Conservation (phyloP, 306 rosid genomes). For the Pyrus communis region DNA sequence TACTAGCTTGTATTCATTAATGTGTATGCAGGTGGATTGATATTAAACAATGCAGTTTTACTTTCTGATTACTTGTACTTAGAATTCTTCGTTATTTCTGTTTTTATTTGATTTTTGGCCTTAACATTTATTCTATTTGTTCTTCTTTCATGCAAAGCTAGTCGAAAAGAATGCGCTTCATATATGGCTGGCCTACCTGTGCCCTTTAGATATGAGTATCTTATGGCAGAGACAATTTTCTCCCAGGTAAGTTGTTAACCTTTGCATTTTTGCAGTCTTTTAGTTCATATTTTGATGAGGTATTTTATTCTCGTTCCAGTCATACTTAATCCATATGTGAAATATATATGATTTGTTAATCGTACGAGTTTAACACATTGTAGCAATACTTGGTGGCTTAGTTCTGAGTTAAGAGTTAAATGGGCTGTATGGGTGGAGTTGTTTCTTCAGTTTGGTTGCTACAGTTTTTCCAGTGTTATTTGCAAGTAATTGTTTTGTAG, state of each 20-base stretch:
- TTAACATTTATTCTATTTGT: constrained; percentile 31
- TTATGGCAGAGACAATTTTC: constrained; percentile 99
- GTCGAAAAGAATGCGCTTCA: constrained; percentile 99
- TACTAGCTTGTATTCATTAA: not conserved
- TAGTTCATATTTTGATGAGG: not conserved
- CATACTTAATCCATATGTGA: not conserved
- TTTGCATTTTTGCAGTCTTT: not conserved
- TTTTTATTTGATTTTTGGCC: not conserved
- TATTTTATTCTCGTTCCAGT: not conserved
- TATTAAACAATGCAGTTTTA: not conserved
- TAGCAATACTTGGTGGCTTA: not conserved
- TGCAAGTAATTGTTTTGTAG: not conserved
- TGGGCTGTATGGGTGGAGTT: not conserved
- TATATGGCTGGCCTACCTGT: constrained; percentile 96
- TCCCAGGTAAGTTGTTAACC: constrained; percentile 60
- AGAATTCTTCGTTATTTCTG: not conserved
- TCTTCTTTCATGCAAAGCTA: constrained; percentile 83
- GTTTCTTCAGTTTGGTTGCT: not conserved
- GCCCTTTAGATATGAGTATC: constrained; percentile 89
- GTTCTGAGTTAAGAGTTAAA: not conserved
- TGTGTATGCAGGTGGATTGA: not conserved
- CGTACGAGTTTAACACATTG: not conserved
- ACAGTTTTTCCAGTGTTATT: not conserved
- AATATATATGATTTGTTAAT: not conserved
- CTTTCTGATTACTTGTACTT: not conserved